Evolutionary conservation across 208 protist genomes (phyloP).

Genomic region (Trypanosomatidae sp.): DNA sequence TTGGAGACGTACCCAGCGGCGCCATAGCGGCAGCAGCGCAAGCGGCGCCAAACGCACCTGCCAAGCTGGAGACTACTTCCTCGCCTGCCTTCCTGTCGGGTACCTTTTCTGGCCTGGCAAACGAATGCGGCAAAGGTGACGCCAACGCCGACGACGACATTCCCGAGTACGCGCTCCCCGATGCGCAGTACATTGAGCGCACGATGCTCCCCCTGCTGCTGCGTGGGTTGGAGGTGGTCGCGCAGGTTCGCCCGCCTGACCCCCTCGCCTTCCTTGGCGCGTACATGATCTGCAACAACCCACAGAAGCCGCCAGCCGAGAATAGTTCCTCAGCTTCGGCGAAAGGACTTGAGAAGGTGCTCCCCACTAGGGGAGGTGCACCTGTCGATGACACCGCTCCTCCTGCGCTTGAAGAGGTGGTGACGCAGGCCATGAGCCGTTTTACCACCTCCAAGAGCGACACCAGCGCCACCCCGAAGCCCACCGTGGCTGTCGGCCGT

Average conservation of each 20-base stretch:
- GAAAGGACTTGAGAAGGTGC: neutral
- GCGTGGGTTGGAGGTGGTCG: slow-evolving; percentile 77
- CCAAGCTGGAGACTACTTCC: neutral
- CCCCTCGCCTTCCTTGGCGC: slow-evolving; percentile 82
- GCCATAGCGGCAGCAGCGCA: neutral
- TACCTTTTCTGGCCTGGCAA: neutral
- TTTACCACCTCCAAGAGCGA: slow-evolving; percentile 3
- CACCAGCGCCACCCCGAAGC: neutral
- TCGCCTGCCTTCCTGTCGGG: neutral
- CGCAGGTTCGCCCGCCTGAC: slow-evolving; percentile 58
- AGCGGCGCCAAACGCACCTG: neutral
- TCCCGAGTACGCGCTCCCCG: slow-evolving; percentile 71
- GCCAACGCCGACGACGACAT: slow-evolving; percentile 9
- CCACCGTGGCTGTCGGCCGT: neutral
- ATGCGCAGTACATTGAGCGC: slow-evolving; percentile 75
- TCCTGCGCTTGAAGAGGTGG: slow-evolving; percentile 21
- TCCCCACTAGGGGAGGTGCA: neutral
- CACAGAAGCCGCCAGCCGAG: slow-evolving; percentile 40
- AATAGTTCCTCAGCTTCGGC: neutral
- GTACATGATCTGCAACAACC: slow-evolving; percentile 85
- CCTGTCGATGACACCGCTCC: slow-evolving; percentile 1
- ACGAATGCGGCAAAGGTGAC: neutral
- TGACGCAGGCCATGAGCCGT: slow-evolving; percentile 15
- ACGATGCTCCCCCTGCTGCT: slow-evolving; percentile 78
- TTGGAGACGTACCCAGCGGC: slow-evolving; percentile 2